Evolutionary conservation across 2,329 filamentous ascomycete species (phyloP).

Genomic region (Exophiala aquamarina): DNA sequence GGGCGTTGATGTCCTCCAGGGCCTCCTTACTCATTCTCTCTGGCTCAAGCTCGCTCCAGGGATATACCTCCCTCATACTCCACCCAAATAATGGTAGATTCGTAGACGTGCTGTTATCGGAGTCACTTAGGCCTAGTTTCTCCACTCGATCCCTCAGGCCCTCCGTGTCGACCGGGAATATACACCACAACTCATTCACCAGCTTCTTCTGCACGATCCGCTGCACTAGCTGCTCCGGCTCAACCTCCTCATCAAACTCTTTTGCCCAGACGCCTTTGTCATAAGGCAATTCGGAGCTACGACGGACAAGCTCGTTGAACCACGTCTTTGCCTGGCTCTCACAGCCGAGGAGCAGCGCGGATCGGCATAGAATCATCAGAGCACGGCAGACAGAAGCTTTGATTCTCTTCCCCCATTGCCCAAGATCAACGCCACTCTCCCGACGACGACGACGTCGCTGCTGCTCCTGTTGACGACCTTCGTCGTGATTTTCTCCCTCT

Average conservation of each 20-base stretch:
- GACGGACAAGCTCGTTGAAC: conserved; percentile 17
- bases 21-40: conserved; percentile 55
- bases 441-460: too few relatives aligned
- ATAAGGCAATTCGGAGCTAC: conserved; percentile 34
- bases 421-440: too few relatives aligned
- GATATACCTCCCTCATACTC: conserved; percentile 57
- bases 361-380: conserved; percentile 17
- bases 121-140: too few relatives aligned
- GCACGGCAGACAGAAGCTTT: conserved; percentile 3
- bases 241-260: too few relatives aligned
- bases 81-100: conserved; percentile 30
- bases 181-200: conserved; percentile 5
- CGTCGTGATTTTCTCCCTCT: background rate
- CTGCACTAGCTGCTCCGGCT: too few relatives aligned
- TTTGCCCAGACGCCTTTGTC: conserved; percentile 25
- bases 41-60: conserved; percentile 63
- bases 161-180: conserved; percentile 21
- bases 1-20: conserved; percentile 68
- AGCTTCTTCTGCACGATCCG: conserved; percentile 25
- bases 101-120: too few relatives aligned
- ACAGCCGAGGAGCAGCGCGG: conserved; percentile 16
- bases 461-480: too few relatives aligned
- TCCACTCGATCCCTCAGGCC: conserved; percentile 21
- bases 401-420: conserved; percentile 5
- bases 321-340: conserved; percentile 17